Base-by-base conservation (phyloP, 805 yeast genomes). In the Kodamaea nitidulidarum region DNA sequence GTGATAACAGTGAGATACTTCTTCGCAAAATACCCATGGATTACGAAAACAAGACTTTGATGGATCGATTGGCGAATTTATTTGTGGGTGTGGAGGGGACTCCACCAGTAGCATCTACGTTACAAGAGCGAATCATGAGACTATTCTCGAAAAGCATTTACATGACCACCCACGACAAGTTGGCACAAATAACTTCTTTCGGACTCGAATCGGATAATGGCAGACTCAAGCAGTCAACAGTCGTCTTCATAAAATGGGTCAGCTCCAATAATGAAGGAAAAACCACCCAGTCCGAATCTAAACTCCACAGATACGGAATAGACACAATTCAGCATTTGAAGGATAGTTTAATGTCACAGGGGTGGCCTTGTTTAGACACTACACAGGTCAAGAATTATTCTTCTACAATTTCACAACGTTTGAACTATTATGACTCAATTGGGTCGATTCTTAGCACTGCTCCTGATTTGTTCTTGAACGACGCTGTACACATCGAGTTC, bases 401-500 rank as follows among this genome's bases (percentile, higher is more conserved):
- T 2, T 43, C 53, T 1, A 50, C 57, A 10, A 32, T 75, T 2
- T 48, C 60, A 4, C 81, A 76, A 47, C 70, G 93, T 48, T 72
- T 74, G 50, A 60, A 71, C 27, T 87, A 84, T 48, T 90, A 87
- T 52, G 95, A 86, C 55, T 81, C 95, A 0, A 58, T 90, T 16
- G 93, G 95, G 2, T 71, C 78, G 15, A 67, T 90, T 6, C 54
- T 84, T 36, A 67, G 72, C 40, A 67, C 72, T 24, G 65, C 73
- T 28, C 66, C 75, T 1, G 48, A 54, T 1, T 54, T 66, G 14
- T 57, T 80, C 22, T 42, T 62, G 2, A 49, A 61, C 10, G 80
- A 79, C 49, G 58, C 81, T 26, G 55, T 71, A 0, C 76, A 73
- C 44, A 55, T 87, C 28, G 75, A 74, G 36, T 88, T 88, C 51